These are phyloP conservation scores for Pleurozium schreberi DNA, from an alignment of 225 moss, liverwort and hornwort species.

Conservation along the genomic window DNA sequence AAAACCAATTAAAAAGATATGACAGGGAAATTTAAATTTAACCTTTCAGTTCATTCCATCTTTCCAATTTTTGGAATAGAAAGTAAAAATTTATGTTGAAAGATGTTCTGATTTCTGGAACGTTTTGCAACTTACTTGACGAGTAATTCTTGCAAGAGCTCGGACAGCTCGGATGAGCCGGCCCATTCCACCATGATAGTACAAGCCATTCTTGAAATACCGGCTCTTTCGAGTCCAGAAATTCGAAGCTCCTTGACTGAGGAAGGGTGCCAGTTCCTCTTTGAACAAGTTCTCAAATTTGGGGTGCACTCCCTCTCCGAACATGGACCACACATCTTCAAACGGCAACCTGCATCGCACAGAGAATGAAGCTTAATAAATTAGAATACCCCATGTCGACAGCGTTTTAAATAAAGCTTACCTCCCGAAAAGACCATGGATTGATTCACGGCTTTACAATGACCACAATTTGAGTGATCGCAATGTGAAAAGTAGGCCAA, in stretches of 20 bases:
- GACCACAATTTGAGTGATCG: background rate
- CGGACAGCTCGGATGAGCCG: conserved; percentile 75
- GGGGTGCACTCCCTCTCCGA: conserved; percentile 91
- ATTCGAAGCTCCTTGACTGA: conserved; percentile 92
- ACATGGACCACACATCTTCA: conserved; percentile 97
- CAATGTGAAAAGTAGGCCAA: too few species aligned
- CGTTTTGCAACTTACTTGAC: conserved; percentile 32
- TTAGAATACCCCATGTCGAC: background rate
- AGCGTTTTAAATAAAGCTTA: background rate
- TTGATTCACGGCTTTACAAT: background rate
- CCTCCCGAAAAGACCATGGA: background rate
- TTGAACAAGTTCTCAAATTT: conserved; percentile 60
- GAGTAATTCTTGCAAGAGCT: conserved; percentile 67
- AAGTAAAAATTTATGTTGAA: background rate
- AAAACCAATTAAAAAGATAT: background rate
- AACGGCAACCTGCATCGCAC: conserved; percentile 51
- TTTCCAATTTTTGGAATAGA: background rate
- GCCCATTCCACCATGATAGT: conserved; percentile 98
- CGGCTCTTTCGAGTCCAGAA: conserved; percentile 82
- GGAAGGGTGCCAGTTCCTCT: conserved; percentile 70
- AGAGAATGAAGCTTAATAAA: too few species aligned
- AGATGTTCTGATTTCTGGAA: background rate
- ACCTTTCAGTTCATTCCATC: background rate
- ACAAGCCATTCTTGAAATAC: conserved; percentile 90
- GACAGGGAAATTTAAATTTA: background rate